phyloP scores from a whole-genome alignment of 306 rosid species.

The Herpetospermum pedunculosum region DNA sequence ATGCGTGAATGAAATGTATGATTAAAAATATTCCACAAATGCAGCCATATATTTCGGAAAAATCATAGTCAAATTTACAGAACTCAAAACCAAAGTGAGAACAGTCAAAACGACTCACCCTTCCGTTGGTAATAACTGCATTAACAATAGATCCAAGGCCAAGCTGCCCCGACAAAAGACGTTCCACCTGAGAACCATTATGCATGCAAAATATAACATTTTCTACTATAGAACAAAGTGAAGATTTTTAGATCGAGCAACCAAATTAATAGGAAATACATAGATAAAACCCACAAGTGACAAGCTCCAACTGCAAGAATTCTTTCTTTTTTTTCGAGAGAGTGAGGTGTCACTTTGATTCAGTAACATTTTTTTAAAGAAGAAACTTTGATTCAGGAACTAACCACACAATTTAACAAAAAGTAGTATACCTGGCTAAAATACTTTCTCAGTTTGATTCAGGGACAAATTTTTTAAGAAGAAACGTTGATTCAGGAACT shows the following conservation, averaged over 20 bases:
- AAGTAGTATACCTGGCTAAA: slow-evolving; percentile 38
- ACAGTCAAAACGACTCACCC: slow-evolving; percentile 43
- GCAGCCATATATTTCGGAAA: not conserved
- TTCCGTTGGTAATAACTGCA: slow-evolving; percentile 93
- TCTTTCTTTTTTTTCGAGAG: not conserved
- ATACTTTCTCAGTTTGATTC: slow-evolving; percentile 29
- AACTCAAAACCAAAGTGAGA: not conserved
- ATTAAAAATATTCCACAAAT: not conserved
- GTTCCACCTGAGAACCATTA: slow-evolving; percentile 42
- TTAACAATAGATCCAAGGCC: slow-evolving; percentile 57
- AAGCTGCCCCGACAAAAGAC: slow-evolving; percentile 34
- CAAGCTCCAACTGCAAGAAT: not conserved
- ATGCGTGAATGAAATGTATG: slow-evolving; percentile 14
- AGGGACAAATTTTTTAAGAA: not conserved
- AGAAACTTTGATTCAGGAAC: not conserved
- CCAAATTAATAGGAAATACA: not conserved
- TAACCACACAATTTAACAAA: slow-evolving; percentile 1
- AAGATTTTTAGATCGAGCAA: not conserved
- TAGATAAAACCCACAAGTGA: not conserved
- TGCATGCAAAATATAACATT: slow-evolving; percentile 4
- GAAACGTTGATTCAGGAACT: not conserved
- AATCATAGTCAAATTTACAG: not conserved
- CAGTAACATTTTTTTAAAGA: not conserved
- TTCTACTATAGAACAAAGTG: not conserved
- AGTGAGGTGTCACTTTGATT: not conserved